These are phyloP conservation scores for Dendrobium chrysotoxum DNA, from an alignment of 106 monocot species.

Conservation along the genomic window DNA sequence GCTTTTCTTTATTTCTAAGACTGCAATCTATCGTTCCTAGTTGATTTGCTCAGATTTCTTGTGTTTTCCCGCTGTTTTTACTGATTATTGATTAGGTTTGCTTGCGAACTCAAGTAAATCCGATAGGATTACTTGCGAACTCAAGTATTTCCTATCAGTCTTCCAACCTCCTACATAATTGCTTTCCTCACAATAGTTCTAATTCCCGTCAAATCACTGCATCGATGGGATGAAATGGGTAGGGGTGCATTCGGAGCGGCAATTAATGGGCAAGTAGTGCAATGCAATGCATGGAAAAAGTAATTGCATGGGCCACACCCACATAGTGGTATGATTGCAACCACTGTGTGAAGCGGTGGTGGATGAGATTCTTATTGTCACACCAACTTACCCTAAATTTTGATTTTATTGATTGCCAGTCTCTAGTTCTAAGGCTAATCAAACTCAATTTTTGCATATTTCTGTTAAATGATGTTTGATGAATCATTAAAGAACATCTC, in stretches of 20 bases:
- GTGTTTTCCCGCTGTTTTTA: too few relatives aligned
- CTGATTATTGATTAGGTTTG: too few relatives aligned
- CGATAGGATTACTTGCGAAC: too few relatives aligned
- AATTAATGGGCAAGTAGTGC: background rate
- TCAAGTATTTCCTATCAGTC: too few relatives aligned
- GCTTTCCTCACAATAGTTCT: background rate
- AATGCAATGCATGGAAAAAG: background rate
- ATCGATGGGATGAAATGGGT: background rate
- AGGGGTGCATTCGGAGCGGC: background rate
- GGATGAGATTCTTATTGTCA: background rate
- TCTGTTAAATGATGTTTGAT: background rate
- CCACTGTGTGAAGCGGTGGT: too few relatives aligned
- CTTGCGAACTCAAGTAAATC: too few relatives aligned
- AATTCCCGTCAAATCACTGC: background rate
- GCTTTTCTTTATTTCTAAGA: too few relatives aligned
- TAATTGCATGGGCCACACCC: background rate
- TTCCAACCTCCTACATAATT: background rate
- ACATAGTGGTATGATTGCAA: too few relatives aligned
- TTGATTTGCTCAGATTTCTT: too few relatives aligned
- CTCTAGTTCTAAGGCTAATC: background rate
- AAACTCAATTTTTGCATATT: background rate
- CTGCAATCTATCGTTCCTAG: too few relatives aligned
- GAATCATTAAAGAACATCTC: background rate
- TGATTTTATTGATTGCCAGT: background rate
- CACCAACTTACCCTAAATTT: background rate